Conservation (phyloP, 371 early-diverging fungal species). For the Mucor lusitanicus region DNA sequence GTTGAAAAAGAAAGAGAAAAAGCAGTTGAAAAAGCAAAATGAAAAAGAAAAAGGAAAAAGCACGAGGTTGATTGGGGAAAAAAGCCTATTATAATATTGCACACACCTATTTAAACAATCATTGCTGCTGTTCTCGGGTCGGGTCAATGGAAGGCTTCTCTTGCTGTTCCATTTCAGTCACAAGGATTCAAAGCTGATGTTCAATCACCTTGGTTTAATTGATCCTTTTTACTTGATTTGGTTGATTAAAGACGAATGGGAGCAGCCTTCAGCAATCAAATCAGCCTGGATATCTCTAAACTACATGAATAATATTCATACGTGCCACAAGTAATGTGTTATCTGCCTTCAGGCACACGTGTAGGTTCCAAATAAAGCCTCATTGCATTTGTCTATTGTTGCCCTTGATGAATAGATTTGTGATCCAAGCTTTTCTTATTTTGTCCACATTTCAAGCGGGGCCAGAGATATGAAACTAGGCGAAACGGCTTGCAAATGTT, state of each 20-base stretch:
- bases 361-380: background rate
- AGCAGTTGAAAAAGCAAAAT: background rate
- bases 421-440: background rate
- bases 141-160: background rate
- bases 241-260: background rate
- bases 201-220: background rate
- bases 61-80: slow-evolving; percentile 1
- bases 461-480: background rate
- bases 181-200: background rate
- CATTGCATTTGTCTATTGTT: background rate
- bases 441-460: background rate
- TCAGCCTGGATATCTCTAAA: background rate
- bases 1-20: background rate
- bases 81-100: background rate
- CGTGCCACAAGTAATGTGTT: background rate
- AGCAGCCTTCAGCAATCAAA: background rate
- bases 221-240: background rate
- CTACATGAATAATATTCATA: background rate
- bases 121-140: background rate
- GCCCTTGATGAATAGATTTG: background rate
- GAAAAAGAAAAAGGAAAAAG: slow-evolving; percentile 1
- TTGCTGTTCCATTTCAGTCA: background rate
- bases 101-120: background rate
- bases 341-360: background rate
- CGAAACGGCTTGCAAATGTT: background rate